These are phyloP conservation scores for Sutorius australiensis DNA, from an alignment of 768 basidiomycete species.

Conservation along the genomic window DNA sequence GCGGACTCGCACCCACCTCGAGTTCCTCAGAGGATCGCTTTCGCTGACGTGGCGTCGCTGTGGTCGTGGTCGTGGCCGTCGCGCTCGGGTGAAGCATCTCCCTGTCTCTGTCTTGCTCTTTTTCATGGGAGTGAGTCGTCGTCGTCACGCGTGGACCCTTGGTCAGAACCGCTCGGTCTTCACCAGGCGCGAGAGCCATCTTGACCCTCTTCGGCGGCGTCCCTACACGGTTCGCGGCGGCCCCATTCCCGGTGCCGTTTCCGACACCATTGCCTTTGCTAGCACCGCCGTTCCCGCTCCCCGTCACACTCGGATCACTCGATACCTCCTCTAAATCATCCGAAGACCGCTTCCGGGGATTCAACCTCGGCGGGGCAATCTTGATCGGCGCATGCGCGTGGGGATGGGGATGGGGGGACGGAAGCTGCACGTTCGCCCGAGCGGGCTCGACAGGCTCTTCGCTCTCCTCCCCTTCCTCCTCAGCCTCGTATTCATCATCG, in stretches of 20 bases:
- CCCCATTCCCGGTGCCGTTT: no score
- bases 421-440: background rate
- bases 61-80: background rate
- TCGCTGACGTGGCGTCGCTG: slow-evolving; percentile 27
- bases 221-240: background rate
- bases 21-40: slow-evolving; percentile 54
- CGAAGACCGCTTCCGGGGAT: slow-evolving; percentile 36
- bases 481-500: slow-evolving; percentile 27
- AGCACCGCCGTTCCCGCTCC: no score
- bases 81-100: no score
- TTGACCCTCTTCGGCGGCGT: slow-evolving; percentile 44
- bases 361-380: slow-evolving; percentile 9
- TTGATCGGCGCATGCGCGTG: slow-evolving; percentile 8
- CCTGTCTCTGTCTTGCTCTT: no score
- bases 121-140: no score
- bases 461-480: slow-evolving; percentile 23
- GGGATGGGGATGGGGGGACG: slow-evolving; percentile 2
- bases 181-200: slow-evolving; percentile 1
- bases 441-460: slow-evolving; percentile 18
- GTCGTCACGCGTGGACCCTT: background rate
- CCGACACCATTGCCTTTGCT: no score
- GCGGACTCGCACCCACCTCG: slow-evolving; percentile 21
- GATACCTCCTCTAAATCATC: slow-evolving; percentile 32
- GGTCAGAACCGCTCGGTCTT: no score
- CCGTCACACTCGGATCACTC: background rate